Base-by-base conservation (phyloP, 495 filamentous ascomycete genomes). In the Penicillium robsamsonii region DNA sequence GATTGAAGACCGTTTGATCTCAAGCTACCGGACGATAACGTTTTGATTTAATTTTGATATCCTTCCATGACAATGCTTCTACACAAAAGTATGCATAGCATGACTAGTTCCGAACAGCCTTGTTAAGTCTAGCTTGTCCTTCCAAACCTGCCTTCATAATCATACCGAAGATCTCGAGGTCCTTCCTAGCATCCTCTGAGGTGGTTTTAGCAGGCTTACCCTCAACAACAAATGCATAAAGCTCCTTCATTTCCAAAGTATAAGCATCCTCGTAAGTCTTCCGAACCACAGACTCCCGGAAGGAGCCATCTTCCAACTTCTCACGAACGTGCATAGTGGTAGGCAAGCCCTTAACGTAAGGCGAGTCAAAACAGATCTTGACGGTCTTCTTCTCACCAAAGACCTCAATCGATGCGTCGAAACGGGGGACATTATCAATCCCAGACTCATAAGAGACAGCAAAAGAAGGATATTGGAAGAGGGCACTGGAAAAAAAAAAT, bases 311-410 rank as follows among this genome's bases (percentile, higher is more conserved):
- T 20, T 64, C 59, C 43, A 68, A 62, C 44, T 62, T 56, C 53
- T 80, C 77, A 15, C 67, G 42, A 9, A 81, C 60, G 5, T 51
- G 66, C 59, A 80, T 67, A 5, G 57, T 72, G 38, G 75, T 69
- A 2, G 77, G 76, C 24, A 81, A 66, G 0, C 76, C 78, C 54
- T 79, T 81, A 35, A 81, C 66, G 51, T 75, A 81, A 5, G 78
- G 79, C 1, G 72, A 77, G 42, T 80, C 67, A 51, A 75, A 79
- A 24, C 70, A 40, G 9, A 81, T 60, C 13, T 42, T 46, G 20
- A 64, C 58, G n/a, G 62, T 74, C 63, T 81, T 82, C 8, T 64
- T 61, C n/a, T 62, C 56, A 15, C 68, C 64, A 63, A 75, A 81
- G 5, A 83, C 67, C 35, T 67, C 70, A 2, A 83, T 50, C 42